Evolutionary conservation across 164 flowering plant species (phyloP), one percentile per base, ranked within the genome.

Genomic region (Umbilicus rupestris): DNA sequence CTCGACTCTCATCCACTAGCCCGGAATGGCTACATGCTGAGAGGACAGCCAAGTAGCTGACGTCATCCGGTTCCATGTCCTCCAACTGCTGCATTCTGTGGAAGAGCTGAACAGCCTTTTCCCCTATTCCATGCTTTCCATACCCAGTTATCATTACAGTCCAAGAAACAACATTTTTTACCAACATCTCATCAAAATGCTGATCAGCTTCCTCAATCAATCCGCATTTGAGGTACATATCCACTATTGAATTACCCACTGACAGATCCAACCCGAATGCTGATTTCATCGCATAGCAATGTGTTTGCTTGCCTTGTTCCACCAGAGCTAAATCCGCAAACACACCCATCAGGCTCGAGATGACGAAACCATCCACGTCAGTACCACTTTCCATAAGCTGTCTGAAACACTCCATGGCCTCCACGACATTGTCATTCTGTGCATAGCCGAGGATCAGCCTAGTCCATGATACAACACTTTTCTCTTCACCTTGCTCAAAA

Each of bases 11-110:
- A 72, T 84, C 75, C 28, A 81, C 62, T 19, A 90, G 83, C 26
- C 97, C 97, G 17, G 90, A 77, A 72, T 90, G 95, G 78, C 94
- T 87, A 70, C 94, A 90, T 15, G 95, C 94, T 58, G 94, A 79
- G 37, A 90, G 89, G 49, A 88, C 62, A 35, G 97, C 97, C 75
- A 90, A 78, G 69, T 85, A 88, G 24, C 87, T 74, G 65, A 88
- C 92, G 3, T 69, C 81, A 65, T 90, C 97, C 12, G 92, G 95
- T 60, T 78, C 74, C 19, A 85, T 72, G 29, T 72, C 65, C 3
- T 79, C 80, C 20, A 20, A 28, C 35, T 68, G 73, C 35, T 68
- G 73, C 92, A 88, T 88, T 74, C 76, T 62, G 39, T 80, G 67
- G 71, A 88, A 88, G 19, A 85, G 64, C 37, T 9, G 37, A 39